Base-by-base conservation (phyloP, 257 asterid species). In the Scutellaria baicalensis region DNA sequence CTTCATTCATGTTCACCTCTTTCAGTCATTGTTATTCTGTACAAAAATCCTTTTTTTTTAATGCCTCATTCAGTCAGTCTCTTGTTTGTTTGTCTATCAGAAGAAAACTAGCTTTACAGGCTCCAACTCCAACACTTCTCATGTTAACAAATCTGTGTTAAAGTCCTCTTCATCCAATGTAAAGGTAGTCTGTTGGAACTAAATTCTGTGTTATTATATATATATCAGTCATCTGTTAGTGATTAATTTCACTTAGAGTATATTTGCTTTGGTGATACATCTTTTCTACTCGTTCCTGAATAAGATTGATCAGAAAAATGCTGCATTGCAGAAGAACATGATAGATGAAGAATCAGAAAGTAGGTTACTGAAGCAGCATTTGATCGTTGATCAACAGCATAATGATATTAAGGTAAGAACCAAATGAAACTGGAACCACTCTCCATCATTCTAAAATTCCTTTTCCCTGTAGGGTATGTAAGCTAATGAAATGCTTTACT, bases 351-450 rank as follows among this genome's bases (percentile, higher is more conserved):
- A 84, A 74, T 74, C 72, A 56, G 78, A 81, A 71, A 77, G 72
- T 21, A 73, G 77, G 64, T 73, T 71, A 31, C 27, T 69, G 82
- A 88, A 84, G 80, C 91, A 79, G 75, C 80, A 78, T 43, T 31
- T 74, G 78, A 87, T 84, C 12, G 88, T 86, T 78, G 89, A 86
- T 70, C 88, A 83, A 66, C 97, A 92, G 49, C 89, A 86, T 44
- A 80, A 73, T 68, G 92, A 88, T 64, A 70, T 92, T 59, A 81
- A 68, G 79, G 97, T 85, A 73, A 74, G 67, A 64, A 64, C 2
- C 39, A 74, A 73, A 48, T 33, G 71, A 65, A 36, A 71, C 58
- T 69, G 13, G 55, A 48, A 17, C 39, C 63, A 35, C 20, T 64
- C 42, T 55, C 57, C 64, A 10, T 39, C 66, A 64, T 39, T 66